A percentile compares a stretch with the other conserved stretches of the same genome.
phyloP scores from a whole-genome alignment of 768 basidiomycete species.

The Solioccasus polychromus region DNA sequence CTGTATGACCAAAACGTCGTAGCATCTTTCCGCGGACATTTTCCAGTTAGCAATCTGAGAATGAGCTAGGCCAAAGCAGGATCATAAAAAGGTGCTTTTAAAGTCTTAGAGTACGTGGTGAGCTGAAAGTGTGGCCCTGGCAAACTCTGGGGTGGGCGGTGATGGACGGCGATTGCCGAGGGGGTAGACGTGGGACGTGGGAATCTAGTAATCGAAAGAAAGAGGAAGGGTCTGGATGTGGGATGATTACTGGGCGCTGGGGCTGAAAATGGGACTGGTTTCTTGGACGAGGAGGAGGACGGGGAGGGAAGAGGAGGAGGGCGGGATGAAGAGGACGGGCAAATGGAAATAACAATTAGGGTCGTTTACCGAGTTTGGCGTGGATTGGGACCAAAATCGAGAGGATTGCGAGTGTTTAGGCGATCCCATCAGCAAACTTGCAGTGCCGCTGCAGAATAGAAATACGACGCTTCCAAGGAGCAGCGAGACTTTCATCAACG shows the following conservation, averaged over 20 bases:
- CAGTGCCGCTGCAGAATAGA: conserved; percentile 30
- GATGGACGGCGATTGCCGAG: conserved; percentile 18
- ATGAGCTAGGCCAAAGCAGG: conserved; percentile 5
- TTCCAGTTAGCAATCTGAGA: too few relatives aligned
- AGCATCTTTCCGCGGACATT: too few relatives aligned
- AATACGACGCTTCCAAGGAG: conserved; percentile 33
- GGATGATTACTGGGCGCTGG: too few relatives aligned
- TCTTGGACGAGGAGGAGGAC: background rate
- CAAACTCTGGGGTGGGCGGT: conserved; percentile 4
- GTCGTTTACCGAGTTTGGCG: conserved; percentile 3
- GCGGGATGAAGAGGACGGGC: conserved; percentile 1
- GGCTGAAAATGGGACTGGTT: too few relatives aligned
- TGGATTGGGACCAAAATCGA: conserved; percentile 18
- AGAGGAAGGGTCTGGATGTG: too few relatives aligned
- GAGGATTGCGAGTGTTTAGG: conserved; percentile 11
- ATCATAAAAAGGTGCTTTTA: background rate
- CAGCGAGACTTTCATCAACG: conserved; percentile 32
- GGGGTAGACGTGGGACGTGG: conserved; percentile 4
- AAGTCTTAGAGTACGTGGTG: background rate
- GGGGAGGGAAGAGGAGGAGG: background rate
- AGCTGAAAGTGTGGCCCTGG: too few relatives aligned
- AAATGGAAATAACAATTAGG: conserved; percentile 4
- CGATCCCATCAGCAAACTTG: conserved; percentile 22
- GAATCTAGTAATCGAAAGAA: too few relatives aligned
- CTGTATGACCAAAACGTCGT: conserved; percentile 3